Base-by-base conservation (phyloP, 164 flowering plant species). In the Pachysandra terminalis region DNA sequence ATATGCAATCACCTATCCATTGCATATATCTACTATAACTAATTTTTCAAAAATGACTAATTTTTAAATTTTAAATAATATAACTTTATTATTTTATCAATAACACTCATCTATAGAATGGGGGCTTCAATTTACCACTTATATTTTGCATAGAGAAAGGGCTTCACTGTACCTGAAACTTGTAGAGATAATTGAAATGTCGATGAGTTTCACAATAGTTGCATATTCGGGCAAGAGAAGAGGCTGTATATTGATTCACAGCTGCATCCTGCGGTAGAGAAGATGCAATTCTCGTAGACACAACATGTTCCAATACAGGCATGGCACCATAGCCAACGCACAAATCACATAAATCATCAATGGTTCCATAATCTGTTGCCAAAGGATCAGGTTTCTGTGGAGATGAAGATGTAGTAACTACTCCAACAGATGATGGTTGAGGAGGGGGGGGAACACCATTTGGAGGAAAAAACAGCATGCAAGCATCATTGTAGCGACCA, bases 321-420 rank as follows among this genome's bases (percentile, higher is more conserved):
- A 89, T 88, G 19, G 91, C 97, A 71, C 90, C 98, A 87, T 89
- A 90, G 60, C 90, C 90, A 69, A 96, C 68, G 68, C 98, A 93
- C 48, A 86, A 69, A 52, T 90, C 99, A 73, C 97, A 93, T 67
- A 96, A 77, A 78, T 87, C 90, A 78, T 96, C 99, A 74, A 96
- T 81, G 55, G 96, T 93, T 48, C 99, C 99, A 85, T 96, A 93
- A 67, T 93, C 99, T 64, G 95, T 90, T 65, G 86, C 89, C 76
- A 90, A 80, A 69, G 87, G 83, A 83, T 96, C 99, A 27, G 81
- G 84, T 65, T 88, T 81, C 74, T 92, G 99, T 73, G 99, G 96
- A 45, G 98, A 86, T 55, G 90, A 85, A 68, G 97, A 82, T 64
- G 89, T 77, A 70, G 87, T 69, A 57, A 70, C 88, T 28, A 71